These are phyloP conservation scores for Endotrypanum monterogeii DNA, from an alignment of 208 protist genomes.

Conservation along the genomic window DNA sequence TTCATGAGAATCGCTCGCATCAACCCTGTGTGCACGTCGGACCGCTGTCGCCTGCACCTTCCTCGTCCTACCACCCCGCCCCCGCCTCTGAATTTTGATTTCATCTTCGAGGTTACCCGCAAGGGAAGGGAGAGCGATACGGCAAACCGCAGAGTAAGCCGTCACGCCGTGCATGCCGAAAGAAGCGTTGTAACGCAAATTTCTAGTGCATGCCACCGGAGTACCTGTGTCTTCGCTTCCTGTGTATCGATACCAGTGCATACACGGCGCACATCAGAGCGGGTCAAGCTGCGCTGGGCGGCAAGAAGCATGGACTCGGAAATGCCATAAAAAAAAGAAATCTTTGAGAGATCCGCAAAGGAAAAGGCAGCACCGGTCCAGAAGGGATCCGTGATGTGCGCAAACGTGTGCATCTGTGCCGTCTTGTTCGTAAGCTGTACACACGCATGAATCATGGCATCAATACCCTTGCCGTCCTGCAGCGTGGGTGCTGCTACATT, in stretches of 20 bases:
- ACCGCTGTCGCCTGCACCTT: no score
- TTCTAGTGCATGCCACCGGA: slow-evolving; percentile 45
- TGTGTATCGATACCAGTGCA: background rate
- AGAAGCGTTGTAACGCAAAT: slow-evolving; percentile 60
- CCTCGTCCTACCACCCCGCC: background rate
- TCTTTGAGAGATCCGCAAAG: slow-evolving; percentile 15
- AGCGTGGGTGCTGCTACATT: background rate
- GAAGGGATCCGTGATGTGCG: slow-evolving; percentile 12
- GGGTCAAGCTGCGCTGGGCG: slow-evolving; percentile 25
- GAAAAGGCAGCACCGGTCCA: slow-evolving; percentile 16
- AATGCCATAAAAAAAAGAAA: slow-evolving; percentile 33
- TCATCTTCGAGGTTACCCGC: background rate
- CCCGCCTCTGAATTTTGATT: background rate
- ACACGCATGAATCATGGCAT: background rate
- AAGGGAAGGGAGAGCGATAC: background rate
- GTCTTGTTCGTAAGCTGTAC: slow-evolving; percentile 12
- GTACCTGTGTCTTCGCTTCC: slow-evolving; percentile 11
- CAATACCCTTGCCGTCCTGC: slow-evolving; percentile 7
- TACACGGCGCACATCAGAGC: slow-evolving; percentile 7
- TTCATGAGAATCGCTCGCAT: no score
- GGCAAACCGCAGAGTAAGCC: background rate
- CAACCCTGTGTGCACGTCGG: no score
- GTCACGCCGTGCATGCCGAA: slow-evolving; percentile 43
- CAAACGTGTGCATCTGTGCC: slow-evolving; percentile 12
- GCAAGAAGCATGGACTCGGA: slow-evolving; percentile 28